Evolutionary conservation across 2,329 filamentous ascomycete species (phyloP).

Genomic region (Iodosphaeria phyllophila): DNA sequence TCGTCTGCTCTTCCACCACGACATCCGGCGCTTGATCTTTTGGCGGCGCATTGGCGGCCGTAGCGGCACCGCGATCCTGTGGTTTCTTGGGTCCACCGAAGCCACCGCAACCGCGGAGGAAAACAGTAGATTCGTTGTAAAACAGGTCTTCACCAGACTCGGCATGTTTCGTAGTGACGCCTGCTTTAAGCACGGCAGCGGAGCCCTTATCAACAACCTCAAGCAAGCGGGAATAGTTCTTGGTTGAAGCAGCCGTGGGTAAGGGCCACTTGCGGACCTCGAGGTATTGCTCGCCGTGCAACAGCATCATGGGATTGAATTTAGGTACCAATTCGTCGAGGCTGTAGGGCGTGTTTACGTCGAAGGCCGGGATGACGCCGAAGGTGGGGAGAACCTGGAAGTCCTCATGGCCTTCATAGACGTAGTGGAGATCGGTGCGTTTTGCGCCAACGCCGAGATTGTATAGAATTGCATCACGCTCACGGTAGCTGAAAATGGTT

Average conservation of each 20-base stretch:
- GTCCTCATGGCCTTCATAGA: slow-evolving; percentile 79
- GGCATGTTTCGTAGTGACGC: slow-evolving; percentile 68
- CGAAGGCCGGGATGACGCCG: slow-evolving; percentile 89
- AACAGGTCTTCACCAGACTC: slow-evolving; percentile 78
- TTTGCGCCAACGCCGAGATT: slow-evolving; percentile 90
- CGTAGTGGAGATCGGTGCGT: slow-evolving; percentile 66
- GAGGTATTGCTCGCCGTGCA: slow-evolving; percentile 96
- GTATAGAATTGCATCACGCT: slow-evolving; percentile 84
- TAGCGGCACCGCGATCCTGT: slow-evolving; percentile 59
- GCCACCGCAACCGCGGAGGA: slow-evolving; percentile 78
- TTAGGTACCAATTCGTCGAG: slow-evolving; percentile 77
- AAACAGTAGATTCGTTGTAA: slow-evolving; percentile 91
- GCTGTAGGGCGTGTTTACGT: slow-evolving; percentile 61
- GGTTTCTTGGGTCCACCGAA: slow-evolving; percentile 74
- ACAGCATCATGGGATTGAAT: slow-evolving; percentile 96
- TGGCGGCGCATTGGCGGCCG: slow-evolving; percentile 62
- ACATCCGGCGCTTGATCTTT: slow-evolving; percentile 59
- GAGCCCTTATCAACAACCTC: slow-evolving; percentile 94
- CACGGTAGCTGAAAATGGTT: slow-evolving; percentile 65
- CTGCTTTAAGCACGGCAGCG: slow-evolving; percentile 66
- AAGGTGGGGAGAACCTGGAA: slow-evolving; percentile 94
- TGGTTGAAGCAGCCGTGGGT: slow-evolving; percentile 61
- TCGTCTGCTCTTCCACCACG: slow-evolving; percentile 71
- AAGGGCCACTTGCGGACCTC: slow-evolving; percentile 86
- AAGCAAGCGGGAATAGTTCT: slow-evolving; percentile 62